Percentiles rank a stretch among this genome's conserved stretches.
These are phyloP conservation scores for Boletus patriciae DNA, from an alignment of 768 basidiomycete genomes.

Conservation along the genomic window DNA sequence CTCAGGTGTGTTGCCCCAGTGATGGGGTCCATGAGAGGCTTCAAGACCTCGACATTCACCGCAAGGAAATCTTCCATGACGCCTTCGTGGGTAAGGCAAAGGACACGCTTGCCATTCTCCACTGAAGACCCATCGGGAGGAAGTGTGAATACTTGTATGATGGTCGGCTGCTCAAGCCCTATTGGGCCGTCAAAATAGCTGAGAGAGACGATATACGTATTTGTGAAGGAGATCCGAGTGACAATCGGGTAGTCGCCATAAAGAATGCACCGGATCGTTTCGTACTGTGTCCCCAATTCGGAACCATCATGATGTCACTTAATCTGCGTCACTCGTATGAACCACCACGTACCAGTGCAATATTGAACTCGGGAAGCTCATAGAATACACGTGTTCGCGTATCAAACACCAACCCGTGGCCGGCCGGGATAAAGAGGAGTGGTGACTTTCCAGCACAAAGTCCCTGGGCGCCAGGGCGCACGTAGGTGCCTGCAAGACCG, in stretches of 20 bases:
- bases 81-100: background rate
- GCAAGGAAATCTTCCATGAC: accelerated
- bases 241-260: too few species aligned
- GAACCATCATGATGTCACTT: background rate
- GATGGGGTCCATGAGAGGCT: background rate
- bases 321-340: conserved; percentile 6
- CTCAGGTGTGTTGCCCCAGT: background rate
- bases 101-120: background rate
- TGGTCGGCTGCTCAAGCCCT: background rate
- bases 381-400: background rate
- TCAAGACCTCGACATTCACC: background rate
- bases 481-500: accelerated
- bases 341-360: background rate
- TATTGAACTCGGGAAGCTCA: accelerated
- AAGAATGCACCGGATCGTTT: accelerated
- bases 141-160: background rate
- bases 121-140: background rate
- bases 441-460: background rate
- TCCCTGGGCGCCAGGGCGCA: accelerated
- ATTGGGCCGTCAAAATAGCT: too few species aligned
- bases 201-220: background rate
- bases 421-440: background rate
- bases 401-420: background rate
- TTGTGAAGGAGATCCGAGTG: background rate
- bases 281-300: background rate